phyloP scores from a whole-genome alignment of 192 early-diverging fungal genomes.

The Phlyctochytrium planicorne region DNA sequence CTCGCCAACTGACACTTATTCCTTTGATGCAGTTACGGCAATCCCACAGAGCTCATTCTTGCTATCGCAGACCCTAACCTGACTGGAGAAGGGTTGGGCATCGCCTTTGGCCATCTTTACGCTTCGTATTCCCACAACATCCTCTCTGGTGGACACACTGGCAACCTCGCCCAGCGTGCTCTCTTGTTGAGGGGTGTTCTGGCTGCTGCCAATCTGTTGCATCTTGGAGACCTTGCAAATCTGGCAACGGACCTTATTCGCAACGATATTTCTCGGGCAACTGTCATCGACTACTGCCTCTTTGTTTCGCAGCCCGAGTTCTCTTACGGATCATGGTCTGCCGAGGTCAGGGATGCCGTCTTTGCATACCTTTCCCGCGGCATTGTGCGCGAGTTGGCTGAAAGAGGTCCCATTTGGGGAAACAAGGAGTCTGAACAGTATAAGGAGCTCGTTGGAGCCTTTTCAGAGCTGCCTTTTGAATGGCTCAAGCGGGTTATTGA shows the following conservation, averaged over 20 bases:
- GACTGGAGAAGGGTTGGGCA: constrained; percentile 47
- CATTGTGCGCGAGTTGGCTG: constrained; percentile 48
- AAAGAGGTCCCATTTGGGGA: constrained; percentile 47
- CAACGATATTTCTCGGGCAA: constrained; percentile 35
- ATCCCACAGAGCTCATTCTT: constrained; percentile 35
- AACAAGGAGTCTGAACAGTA: constrained; percentile 49
- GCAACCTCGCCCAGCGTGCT: constrained; percentile 21
- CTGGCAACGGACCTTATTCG: constrained; percentile 47
- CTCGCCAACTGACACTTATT: not conserved
- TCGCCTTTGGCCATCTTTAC: constrained; percentile 57
- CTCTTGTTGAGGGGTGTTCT: constrained; percentile 47
- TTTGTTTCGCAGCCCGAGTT: constrained; percentile 43
- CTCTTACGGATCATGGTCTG: constrained; percentile 18
- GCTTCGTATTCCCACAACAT: constrained; percentile 36
- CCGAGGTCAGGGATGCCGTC: constrained; percentile 51
- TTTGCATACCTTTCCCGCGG: constrained; percentile 48
- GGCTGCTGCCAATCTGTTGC: constrained; percentile 46
- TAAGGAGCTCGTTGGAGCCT: constrained; percentile 46
- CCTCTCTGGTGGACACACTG: constrained; percentile 13
- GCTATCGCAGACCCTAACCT: constrained; percentile 49
- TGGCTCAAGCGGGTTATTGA: constrained; percentile 64
- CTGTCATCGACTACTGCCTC: constrained; percentile 50
- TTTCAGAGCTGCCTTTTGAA: constrained; percentile 60
- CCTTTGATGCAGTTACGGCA: constrained; percentile 15
- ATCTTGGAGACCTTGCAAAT: constrained; percentile 42